phyloP scores from a whole-genome alignment of 225 moss, liverwort and hornwort genomes.

The Pseudoscleropodium purum region DNA sequence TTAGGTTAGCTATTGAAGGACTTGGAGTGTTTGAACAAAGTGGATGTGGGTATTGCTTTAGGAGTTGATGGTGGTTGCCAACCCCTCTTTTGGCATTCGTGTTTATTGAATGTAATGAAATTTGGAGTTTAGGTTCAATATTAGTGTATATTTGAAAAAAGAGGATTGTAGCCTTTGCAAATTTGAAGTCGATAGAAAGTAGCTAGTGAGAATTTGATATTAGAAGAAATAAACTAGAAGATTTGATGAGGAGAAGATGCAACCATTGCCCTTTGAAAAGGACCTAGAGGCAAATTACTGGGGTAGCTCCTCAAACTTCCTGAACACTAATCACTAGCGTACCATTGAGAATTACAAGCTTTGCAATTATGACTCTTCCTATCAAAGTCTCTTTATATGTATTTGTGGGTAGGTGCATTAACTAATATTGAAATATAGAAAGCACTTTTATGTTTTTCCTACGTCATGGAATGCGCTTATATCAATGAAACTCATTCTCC shows the following conservation, averaged over 20 bases:
- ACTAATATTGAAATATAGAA: no score
- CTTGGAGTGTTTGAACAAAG: neutral
- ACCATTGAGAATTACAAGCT: no score
- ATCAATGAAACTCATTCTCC: no score
- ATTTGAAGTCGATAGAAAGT: neutral
- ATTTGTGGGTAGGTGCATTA: no score
- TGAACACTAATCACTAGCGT: rapidly evolving
- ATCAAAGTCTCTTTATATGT: no score
- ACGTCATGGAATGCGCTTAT: no score
- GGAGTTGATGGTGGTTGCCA: rapidly evolving
- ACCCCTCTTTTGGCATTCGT: rapidly evolving
- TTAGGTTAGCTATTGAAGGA: rapidly evolving
- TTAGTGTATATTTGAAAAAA: neutral
- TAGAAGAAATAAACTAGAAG: neutral
- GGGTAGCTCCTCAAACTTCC: no score
- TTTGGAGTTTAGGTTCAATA: no score
- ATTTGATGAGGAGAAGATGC: neutral
- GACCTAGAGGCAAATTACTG: rapidly evolving
- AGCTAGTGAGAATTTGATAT: rapidly evolving
- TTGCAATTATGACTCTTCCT: no score
- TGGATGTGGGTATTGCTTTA: rapidly evolving
- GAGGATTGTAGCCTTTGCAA: neutral
- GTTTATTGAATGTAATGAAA: no score
- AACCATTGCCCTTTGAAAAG: neutral
- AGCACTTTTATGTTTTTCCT: no score